Percentiles rank a stretch among this genome's conserved stretches.
These are phyloP conservation scores for Pseudomassariella vexata DNA, from an alignment of 2,329 filamentous ascomycete genomes.

Conservation along the genomic window DNA sequence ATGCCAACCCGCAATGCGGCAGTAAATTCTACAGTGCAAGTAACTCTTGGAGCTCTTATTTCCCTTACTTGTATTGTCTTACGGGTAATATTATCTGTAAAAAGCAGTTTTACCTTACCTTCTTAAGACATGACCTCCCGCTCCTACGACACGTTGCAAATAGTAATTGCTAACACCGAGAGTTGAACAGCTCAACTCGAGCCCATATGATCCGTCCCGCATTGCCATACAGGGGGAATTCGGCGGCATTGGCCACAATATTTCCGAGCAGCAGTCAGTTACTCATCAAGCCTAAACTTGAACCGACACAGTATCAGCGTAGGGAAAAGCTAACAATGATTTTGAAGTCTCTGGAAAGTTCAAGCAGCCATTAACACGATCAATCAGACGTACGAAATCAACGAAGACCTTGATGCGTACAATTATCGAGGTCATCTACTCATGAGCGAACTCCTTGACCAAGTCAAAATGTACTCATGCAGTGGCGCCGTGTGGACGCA, in stretches of 20 bases:
- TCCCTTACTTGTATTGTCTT: too few species aligned
- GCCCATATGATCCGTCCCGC: conserved; percentile 50
- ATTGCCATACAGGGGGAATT: conserved; percentile 70
- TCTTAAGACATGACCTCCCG: too few species aligned
- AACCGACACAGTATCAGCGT: too few species aligned
- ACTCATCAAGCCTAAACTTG: too few species aligned
- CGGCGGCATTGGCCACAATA: conserved; percentile 62
- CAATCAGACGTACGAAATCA: conserved; percentile 63
- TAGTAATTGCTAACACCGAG: too few species aligned
- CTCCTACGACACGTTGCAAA: too few species aligned
- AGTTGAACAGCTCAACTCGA: too few species aligned
- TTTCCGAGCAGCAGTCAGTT: conserved; percentile 52
- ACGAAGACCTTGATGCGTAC: conserved; percentile 51
- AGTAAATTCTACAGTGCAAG: conserved; percentile 63
- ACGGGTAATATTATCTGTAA: too few species aligned
- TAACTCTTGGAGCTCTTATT: too few species aligned
- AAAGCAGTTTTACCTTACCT: too few species aligned
- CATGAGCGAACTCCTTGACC: conserved; percentile 54
- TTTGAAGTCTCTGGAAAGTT: conserved; percentile 65
- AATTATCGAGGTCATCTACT: conserved; percentile 60
- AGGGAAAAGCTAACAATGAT: too few species aligned
- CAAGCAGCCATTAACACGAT: conserved; percentile 51
- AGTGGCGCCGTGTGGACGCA: conserved; percentile 68
- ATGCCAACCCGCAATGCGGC: conserved; percentile 65
- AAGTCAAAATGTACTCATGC: conserved; percentile 56